A percentile compares a stretch with the other conserved stretches of the same genome.
Conservation (phyloP, 2,329 filamentous ascomycete species). For the Aureobasidium namibiae region DNA sequence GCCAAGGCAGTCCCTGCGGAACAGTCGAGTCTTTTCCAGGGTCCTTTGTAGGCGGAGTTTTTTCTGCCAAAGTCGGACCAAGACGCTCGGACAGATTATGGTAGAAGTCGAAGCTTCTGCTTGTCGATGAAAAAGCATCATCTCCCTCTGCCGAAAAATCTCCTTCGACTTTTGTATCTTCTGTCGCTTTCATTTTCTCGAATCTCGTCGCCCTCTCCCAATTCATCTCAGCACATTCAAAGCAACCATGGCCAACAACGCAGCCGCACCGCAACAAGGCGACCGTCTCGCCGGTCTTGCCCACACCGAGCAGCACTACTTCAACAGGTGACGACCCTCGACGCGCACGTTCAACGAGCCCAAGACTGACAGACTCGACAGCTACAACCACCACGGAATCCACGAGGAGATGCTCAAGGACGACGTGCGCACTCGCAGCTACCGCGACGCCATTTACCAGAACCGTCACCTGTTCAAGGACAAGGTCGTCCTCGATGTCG, state of each 20-base stretch:
- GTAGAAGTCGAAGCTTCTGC: not conserved
- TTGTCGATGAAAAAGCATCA: not conserved
- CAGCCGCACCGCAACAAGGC: slow-evolving; percentile 1
- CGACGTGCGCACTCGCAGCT: slow-evolving; percentile 91
- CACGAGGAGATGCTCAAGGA: slow-evolving; percentile 99
- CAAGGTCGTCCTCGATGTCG: slow-evolving; percentile 91
- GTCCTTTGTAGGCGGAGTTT: not conserved
- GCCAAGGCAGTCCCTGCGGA: not conserved
- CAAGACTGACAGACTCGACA: slow-evolving; percentile 25
- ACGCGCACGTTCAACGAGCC: not conserved
- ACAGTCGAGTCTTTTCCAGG: not conserved
- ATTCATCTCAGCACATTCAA: not conserved
- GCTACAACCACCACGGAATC: slow-evolving; percentile 57
- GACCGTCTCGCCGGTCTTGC: slow-evolving; percentile 59
- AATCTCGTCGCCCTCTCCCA: not conserved
- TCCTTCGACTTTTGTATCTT: not conserved
- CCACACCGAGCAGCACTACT: slow-evolving; percentile 98
- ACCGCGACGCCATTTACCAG: slow-evolving; percentile 95
- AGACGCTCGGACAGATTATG: not conserved
- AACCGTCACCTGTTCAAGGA: slow-evolving; percentile 91
- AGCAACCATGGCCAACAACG: slow-evolving; percentile 21
- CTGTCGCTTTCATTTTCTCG: not conserved
- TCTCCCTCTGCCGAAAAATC: not conserved
- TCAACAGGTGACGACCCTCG: slow-evolving; percentile 68
- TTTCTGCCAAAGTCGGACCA: not conserved